Evolutionary conservation across 2,329 filamentous ascomycete species (phyloP), one percentile per base, ranked within the genome.

Genomic region (Huntiella savannae): DNA sequence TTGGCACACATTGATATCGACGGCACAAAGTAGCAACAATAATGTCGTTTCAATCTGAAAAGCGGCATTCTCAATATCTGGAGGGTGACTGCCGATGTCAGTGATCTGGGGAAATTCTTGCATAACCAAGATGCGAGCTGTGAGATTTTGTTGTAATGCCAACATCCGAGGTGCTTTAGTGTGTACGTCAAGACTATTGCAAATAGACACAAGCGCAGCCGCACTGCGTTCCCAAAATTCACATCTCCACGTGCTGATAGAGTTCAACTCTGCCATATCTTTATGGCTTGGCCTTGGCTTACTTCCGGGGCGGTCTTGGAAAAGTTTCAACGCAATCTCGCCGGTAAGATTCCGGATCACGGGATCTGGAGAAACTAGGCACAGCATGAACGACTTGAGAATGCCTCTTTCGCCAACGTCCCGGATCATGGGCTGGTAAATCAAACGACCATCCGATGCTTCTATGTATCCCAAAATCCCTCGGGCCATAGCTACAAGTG

Each of bases 1-100:
- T 52, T 77, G 75, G 54, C 77, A 81, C 5, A 69, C 73, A 40
- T 78, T 73, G 33, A 81, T 70, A 49, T 78, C 73, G 5, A 74
- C 66, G 12, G 76, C 79, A 55, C 77, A 81, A 5, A 81, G 64
- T 1, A 73, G 71, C 7, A 79, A 68, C 4, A 82, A 60, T 36
- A 81, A 67, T 1, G 74, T 64, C 0, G 74, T 77, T 58, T 82
- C 77, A 4, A 77, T 62, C 53, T 69, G 74, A 5, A 66, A 68
- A 4, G 66, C 67, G 11, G 71, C 66, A 12, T 63, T 62, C 17
- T 64, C 64, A 32, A 74, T 64, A 52, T 79, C 71, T 1, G 67
- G 59, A 15, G 74, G 62, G 38, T 76, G 73, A 38, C 68, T 66
- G 1, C 69, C 61, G 6, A 75, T 57, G 39, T 71, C 65, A 10